A percentile compares a stretch with the other conserved stretches of the same genome.
These are phyloP conservation scores for Zopfia rhizophila DNA, from an alignment of 2,329 filamentous ascomycete genomes.

Conservation along the genomic window DNA sequence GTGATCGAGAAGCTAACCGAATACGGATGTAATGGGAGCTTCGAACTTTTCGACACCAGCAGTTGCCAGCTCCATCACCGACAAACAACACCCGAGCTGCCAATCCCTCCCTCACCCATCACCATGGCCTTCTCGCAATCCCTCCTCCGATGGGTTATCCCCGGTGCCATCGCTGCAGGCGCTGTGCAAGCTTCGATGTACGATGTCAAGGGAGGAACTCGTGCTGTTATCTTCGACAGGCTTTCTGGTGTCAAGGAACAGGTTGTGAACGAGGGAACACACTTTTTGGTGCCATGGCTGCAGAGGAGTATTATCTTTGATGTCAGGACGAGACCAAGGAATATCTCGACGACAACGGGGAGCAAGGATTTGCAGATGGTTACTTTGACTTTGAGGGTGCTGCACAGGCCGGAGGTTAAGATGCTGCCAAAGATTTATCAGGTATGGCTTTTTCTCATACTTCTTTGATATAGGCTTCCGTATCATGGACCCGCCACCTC, in stretches of 20 bases:
- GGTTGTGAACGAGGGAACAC: conserved; percentile 95
- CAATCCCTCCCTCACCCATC: conserved; percentile 9
- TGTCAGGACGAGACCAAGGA: conserved; percentile 95
- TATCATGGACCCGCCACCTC: too few species aligned
- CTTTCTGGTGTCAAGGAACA: conserved; percentile 90
- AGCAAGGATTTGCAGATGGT: conserved; percentile 99
- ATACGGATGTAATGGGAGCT: conserved; percentile 8
- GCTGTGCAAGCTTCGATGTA: conserved; percentile 85
- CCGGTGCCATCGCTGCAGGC: conserved; percentile 74
- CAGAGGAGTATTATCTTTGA: conserved; percentile 96
- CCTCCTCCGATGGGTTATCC: conserved; percentile 70
- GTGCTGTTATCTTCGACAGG: conserved; percentile 98
- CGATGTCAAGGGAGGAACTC: conserved; percentile 93
- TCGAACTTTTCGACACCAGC: conserved; percentile 17
- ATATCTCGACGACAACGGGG: conserved; percentile 96
- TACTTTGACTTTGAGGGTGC: conserved; percentile 92
- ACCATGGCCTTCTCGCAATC: conserved; percentile 47
- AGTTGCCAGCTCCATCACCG: conserved; percentile 18
- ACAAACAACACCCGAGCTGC: conserved; percentile 6
- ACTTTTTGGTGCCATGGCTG: conserved; percentile 95
- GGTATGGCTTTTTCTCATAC: conserved; percentile 64
- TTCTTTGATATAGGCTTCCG: too few species aligned
- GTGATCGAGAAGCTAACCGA: conserved; percentile 3
- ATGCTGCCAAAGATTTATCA: conserved; percentile 98
- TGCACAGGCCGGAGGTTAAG: conserved; percentile 94